Base-by-base conservation (phyloP, 352 stramenopile genomes). In the Aphanomyces invadans region DNA sequence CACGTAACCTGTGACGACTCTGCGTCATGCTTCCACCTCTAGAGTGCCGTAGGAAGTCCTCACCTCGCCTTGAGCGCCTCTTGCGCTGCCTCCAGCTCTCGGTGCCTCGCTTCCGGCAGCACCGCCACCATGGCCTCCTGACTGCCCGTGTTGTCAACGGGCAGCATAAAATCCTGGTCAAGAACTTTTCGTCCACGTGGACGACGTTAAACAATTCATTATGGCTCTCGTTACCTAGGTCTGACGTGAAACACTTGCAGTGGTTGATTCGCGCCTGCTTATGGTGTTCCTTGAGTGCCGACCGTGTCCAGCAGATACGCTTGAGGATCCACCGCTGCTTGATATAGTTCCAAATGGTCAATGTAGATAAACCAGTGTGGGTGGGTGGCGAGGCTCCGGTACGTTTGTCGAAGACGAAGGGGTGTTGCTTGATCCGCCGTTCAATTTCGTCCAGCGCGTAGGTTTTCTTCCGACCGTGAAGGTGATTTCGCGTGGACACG, bases 161-260 rank as follows among this genome's bases (percentile, higher is more conserved):
- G 44, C 10, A 52, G 1, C 11, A 39, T n/a, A 7, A 21, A 57
- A 57, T 57, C 49, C n/a, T 33, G 1, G 19, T 7, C 36, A 5
- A 12, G 19, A 33, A 33, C 23, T 54, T 54, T 54, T 54, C 46
- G 46, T 54, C 46, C 7, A 54, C 23, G 46, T 54, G 46, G 19
- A 54, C 46, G 26, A 54, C 46, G 26, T 54, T 54, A 28, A 54
- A 54, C 15, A 54, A 23, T 54, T 54, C 46, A 54, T 54, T 28
- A n/a, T 54, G 46, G 4, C 12, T 54, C 5, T 21, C 46, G 46
- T 54, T 54, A 28, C 46, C 46, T 54, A 28, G 4, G 19, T 54
- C 46, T 54, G 12, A 4, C 15, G 46, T 54, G 23, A 54, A 54
- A 4, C 17, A 21, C 5, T 54, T 28, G 46, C 46, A 54, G 26